Evolutionary conservation across 306 rosid genomes (phyloP).

Genomic region (Rosa lucieae): DNA sequence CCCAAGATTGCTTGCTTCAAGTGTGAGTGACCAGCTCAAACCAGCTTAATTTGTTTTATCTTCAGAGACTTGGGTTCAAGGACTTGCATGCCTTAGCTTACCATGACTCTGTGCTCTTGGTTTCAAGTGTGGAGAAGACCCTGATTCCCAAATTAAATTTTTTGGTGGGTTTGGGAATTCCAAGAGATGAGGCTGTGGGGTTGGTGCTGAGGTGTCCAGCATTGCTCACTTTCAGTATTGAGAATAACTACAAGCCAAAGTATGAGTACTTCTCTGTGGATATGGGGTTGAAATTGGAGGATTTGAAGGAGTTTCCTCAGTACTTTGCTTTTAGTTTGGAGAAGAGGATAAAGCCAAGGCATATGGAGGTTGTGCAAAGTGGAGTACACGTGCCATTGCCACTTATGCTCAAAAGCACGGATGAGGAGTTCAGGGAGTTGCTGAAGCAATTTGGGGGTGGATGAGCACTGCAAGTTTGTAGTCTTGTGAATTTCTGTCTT

Average conservation of each 20-base stretch:
- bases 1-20: conserved; percentile 79
- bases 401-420: conserved; percentile 75
- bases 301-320: conserved; percentile 79
- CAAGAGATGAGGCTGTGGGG: conserved; percentile 45
- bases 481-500: conserved; percentile 3
- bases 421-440: conserved; percentile 64
- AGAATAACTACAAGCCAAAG: conserved; percentile 76
- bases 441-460: conserved; percentile 26
- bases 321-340: conserved; percentile 85
- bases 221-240: conserved; percentile 81
- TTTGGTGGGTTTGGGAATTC: conserved; percentile 59
- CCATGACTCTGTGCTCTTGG: conserved; percentile 66
- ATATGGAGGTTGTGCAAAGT: conserved; percentile 49
- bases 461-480: not conserved
- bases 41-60: conserved; percentile 57
- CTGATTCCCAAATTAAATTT: conserved; percentile 66
- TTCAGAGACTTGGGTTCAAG: conserved; percentile 72
- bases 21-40: conserved; percentile 74
- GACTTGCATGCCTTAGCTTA: conserved; percentile 64
- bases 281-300: conserved; percentile 64
- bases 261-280: conserved; percentile 55
- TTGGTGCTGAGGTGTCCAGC: conserved; percentile 82
- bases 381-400: conserved; percentile 60
- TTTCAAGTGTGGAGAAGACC: conserved; percentile 75
- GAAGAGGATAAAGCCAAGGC: conserved; percentile 88